phyloP scores from a whole-genome alignment of 805 yeast genomes.

The Pichia deserticola region DNA sequence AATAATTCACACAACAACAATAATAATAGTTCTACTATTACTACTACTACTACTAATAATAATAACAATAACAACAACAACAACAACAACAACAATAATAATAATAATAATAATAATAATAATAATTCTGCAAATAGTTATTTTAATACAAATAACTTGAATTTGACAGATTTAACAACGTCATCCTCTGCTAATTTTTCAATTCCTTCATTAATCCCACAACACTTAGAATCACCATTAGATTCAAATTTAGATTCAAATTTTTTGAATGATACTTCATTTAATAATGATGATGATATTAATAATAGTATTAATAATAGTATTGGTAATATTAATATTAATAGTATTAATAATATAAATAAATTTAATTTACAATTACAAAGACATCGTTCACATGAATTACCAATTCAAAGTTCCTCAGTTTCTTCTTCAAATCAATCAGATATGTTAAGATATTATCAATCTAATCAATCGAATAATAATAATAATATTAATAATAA shows the following conservation, averaged over 20 bases:
- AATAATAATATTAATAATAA: no score
- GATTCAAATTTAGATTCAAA: not conserved
- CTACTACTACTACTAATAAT: no score
- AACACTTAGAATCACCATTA: not conserved
- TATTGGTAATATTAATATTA: no score
- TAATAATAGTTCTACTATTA: not conserved
- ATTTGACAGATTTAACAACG: slow-evolving; percentile 6
- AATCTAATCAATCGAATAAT: not conserved
- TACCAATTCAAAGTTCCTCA: not conserved
- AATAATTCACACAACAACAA: not conserved
- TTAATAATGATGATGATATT: not conserved
- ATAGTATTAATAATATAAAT: not conserved
- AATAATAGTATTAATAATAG: no score
- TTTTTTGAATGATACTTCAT: not conserved
- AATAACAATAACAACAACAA: no score
- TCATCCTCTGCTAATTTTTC: slow-evolving; percentile 1
- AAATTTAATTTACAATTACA: not conserved
- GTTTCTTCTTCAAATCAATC: not conserved
- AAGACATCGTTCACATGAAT: not conserved
- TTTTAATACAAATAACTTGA: slow-evolving; percentile 6
- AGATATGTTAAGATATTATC: not conserved
- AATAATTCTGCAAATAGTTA: not conserved
- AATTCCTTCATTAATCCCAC: not conserved
- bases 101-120: not conserved
- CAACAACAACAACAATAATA: not conserved